Base-by-base conservation (phyloP, 192 early-diverging fungal genomes). In the Phycomyces blakesleeanus region DNA sequence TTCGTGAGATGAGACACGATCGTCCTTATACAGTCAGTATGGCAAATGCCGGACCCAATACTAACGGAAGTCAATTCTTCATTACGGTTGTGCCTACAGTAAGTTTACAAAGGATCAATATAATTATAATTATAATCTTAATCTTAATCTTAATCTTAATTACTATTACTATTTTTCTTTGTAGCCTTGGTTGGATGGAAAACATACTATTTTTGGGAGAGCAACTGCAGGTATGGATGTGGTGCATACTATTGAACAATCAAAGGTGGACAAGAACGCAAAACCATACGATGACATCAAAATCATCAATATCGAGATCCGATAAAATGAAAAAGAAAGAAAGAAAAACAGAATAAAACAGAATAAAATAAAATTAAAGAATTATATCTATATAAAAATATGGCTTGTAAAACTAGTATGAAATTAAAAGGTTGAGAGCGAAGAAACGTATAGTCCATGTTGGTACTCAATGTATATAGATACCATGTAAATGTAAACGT, bases 101-200 rank as follows among this genome's bases (percentile, higher is more conserved):
- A 80, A 83, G 81, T 78, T 20, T 20, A 14, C n/a, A n/a, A n/a
- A n/a, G n/a, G n/a, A n/a, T n/a, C n/a, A n/a, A n/a, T n/a, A n/a
- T n/a, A n/a, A n/a, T n/a, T n/a, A n/a, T n/a, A n/a, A n/a, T n/a
- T n/a, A n/a, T n/a, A n/a, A n/a, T n/a, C n/a, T n/a, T n/a, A n/a
- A n/a, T n/a, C n/a, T n/a, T n/a, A n/a, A n/a, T n/a, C n/a, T n/a
- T n/a, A n/a, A n/a, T n/a, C n/a, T n/a, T n/a, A n/a, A n/a, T n/a
- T n/a, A n/a, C n/a, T n/a, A n/a, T n/a, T n/a, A n/a, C n/a, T n/a
- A n/a, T n/a, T n/a, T n/a, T n/a, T n/a, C n/a, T n/a, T n/a, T n/a
- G n/a, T 73, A 90, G 82, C 92, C 93, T 22, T 98, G 96, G 96
- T 76, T 98, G 16, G 94, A 98, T 59, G 91, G 95, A 63, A 98